Conservation (phyloP, 495 filamentous ascomycete genomes). For the Schizothecium vesticola region DNA sequence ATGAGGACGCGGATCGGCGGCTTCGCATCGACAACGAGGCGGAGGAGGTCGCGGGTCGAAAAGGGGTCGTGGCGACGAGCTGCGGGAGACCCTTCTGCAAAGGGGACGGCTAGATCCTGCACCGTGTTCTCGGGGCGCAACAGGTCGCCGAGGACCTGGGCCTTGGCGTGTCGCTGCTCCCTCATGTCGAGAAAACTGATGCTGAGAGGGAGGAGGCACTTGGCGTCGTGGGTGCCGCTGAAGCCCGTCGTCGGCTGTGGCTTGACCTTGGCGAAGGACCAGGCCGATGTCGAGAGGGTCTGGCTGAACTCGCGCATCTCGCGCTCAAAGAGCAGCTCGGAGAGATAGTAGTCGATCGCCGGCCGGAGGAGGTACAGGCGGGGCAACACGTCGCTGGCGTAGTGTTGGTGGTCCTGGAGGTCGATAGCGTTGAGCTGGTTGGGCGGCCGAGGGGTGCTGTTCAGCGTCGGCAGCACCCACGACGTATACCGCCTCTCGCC, state of each 20-base stretch:
- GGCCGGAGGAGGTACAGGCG: constrained; percentile 47
- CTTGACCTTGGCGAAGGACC: constrained; percentile 52
- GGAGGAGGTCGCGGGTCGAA: no score
- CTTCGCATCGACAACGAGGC: no score
- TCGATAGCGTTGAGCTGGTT: constrained; percentile 51
- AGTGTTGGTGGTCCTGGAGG: constrained; percentile 25
- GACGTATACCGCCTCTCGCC: constrained; percentile 43
- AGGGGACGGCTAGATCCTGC: no score
- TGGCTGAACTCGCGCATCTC: constrained; percentile 55
- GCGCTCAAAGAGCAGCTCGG: constrained; percentile 55
- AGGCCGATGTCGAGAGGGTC: constrained; percentile 60
- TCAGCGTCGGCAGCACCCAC: constrained; percentile 38
- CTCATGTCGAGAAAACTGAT: constrained; percentile 50
- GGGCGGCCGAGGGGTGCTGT: constrained; percentile 25
- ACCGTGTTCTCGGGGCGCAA: constrained; percentile 49
- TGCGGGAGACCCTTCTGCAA: no score
- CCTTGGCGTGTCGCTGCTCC: constrained; percentile 54
- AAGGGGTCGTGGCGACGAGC: no score
- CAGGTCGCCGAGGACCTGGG: constrained; percentile 52
- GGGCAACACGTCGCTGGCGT: constrained; percentile 26
- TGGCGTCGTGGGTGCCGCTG: constrained; percentile 64
- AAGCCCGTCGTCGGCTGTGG: constrained; percentile 54
- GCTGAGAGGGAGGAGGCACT: constrained; percentile 47
- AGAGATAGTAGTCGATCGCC: constrained; percentile 56
- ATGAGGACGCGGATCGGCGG: constrained; percentile 52